These are phyloP conservation scores for Lophiotrema nucula DNA, from an alignment of 495 filamentous ascomycete genomes.

Conservation along the genomic window DNA sequence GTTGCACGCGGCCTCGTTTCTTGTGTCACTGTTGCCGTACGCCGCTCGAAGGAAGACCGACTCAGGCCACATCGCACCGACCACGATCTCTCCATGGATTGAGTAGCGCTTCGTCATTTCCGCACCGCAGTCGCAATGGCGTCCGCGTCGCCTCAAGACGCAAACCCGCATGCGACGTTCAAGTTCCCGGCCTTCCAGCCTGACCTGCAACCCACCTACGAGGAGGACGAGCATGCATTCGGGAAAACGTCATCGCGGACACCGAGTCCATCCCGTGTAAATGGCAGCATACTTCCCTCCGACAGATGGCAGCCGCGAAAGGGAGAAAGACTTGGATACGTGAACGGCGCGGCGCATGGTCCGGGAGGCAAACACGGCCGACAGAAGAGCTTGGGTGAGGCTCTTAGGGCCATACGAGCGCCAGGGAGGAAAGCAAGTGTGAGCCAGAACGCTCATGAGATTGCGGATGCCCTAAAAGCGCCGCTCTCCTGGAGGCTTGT, in stretches of 20 bases:
- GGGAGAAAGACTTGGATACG: constrained; percentile 49
- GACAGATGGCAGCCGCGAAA: constrained; percentile 53
- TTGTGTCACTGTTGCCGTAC: no score
- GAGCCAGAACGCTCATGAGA: constrained; percentile 87
- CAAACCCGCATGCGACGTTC: constrained; percentile 25
- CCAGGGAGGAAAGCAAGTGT: constrained; percentile 67
- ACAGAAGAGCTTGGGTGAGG: constrained; percentile 83
- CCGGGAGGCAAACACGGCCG: constrained; percentile 51
- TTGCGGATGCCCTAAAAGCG: constrained; percentile 85
- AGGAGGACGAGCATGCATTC: constrained; percentile 28
- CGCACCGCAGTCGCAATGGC: constrained; percentile 23
- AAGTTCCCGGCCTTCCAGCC: constrained; percentile 36
- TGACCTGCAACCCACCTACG: constrained; percentile 33
- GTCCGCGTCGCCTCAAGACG: constrained; percentile 21
- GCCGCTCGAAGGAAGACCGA: no score
- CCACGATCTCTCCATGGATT: constrained; percentile 25
- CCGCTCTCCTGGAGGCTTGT: constrained; percentile 84
- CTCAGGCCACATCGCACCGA: not conserved
- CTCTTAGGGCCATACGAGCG: constrained; percentile 73
- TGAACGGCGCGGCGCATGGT: constrained; percentile 49
- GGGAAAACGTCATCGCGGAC: constrained; percentile 26
- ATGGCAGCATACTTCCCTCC: constrained; percentile 19
- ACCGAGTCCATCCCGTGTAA: constrained; percentile 20
- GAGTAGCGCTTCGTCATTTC: constrained; percentile 10
- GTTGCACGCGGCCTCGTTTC: no score